Evolutionary conservation across 768 basidiomycete species (phyloP).

Genomic region (Asterophora parasitica): DNA sequence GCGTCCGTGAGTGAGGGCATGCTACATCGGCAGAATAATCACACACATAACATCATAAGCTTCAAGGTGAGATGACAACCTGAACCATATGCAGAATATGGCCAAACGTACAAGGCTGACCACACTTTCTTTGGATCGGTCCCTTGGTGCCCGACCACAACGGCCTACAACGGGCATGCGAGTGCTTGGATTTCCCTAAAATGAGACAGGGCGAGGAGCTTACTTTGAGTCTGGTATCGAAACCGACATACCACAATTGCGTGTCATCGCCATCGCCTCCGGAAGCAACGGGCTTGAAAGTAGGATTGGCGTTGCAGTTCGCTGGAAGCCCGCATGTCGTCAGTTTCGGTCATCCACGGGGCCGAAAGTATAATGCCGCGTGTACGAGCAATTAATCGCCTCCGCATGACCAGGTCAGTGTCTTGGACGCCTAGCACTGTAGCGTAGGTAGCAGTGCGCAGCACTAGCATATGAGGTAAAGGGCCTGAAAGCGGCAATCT

Average conservation of each 20-base stretch:
- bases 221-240: slow-evolving; percentile 19
- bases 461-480: slow-evolving; percentile 49
- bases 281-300: slow-evolving; percentile 39
- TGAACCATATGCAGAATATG: too few species aligned
- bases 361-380: too few species aligned
- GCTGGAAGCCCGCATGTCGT: slow-evolving; percentile 18
- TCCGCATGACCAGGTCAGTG: slow-evolving; percentile 52
- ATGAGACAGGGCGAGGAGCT: background rate
- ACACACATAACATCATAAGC: background rate
- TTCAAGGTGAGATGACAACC: background rate
- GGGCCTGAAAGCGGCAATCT: slow-evolving; percentile 40
- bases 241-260: slow-evolving; percentile 38
- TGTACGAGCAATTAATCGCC: slow-evolving; percentile 9
- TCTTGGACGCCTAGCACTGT: slow-evolving; percentile 40
- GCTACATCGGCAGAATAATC: slow-evolving; percentile 4
- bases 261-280: slow-evolving; percentile 42
- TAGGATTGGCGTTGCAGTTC: slow-evolving; percentile 42
- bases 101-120: background rate
- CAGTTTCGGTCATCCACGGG: too few species aligned
- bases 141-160: slow-evolving; percentile 18
- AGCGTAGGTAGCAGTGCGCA: too few species aligned
- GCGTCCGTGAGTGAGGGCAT: slow-evolving; percentile 36
- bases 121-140: slow-evolving; percentile 26
- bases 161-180: slow-evolving; percentile 8
- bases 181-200: background rate